Percentiles rank a stretch among this genome's conserved stretches.
Evolutionary conservation across 805 yeast genomes (phyloP).

Genomic region (Candida dajiaensis): DNA sequence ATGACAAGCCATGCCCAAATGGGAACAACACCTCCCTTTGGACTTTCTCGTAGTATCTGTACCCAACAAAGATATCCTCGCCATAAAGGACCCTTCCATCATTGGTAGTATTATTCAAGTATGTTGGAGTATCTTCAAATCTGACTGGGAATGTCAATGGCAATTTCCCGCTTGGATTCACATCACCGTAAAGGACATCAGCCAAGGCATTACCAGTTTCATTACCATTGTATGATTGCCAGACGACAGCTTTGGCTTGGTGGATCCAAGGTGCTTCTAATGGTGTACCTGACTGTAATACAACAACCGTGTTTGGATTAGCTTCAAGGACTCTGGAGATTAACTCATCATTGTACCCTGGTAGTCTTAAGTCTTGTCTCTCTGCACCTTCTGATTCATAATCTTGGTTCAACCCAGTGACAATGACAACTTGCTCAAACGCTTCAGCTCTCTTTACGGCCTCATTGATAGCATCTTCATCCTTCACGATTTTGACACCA

Average conservation of each 20-base stretch:
- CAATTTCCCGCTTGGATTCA: constrained; percentile 55
- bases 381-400: constrained; percentile 43
- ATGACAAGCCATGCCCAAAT: constrained; percentile 60
- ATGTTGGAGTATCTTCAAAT: constrained; percentile 51
- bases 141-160: constrained; percentile 49
- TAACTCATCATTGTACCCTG: constrained; percentile 41
- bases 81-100: constrained; percentile 54
- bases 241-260: constrained; percentile 35
- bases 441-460: constrained; percentile 44
- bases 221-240: constrained; percentile 37
- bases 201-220: constrained; percentile 56
- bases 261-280: constrained; percentile 50
- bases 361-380: constrained; percentile 44
- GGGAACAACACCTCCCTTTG: constrained; percentile 46
- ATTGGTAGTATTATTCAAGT: constrained; percentile 34
- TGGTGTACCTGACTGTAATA: constrained; percentile 58
- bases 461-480: constrained; percentile 27
- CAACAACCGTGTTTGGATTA: constrained; percentile 46
- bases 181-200: constrained; percentile 48
- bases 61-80: constrained; percentile 47
- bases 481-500: constrained; percentile 23
- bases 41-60: constrained; percentile 48
- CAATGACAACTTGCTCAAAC: constrained; percentile 47
- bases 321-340: constrained; percentile 38
- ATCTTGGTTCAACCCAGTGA: constrained; percentile 46